phyloP scores from a whole-genome alignment of 495 filamentous ascomycete genomes.

The Penicillium coffeae region DNA sequence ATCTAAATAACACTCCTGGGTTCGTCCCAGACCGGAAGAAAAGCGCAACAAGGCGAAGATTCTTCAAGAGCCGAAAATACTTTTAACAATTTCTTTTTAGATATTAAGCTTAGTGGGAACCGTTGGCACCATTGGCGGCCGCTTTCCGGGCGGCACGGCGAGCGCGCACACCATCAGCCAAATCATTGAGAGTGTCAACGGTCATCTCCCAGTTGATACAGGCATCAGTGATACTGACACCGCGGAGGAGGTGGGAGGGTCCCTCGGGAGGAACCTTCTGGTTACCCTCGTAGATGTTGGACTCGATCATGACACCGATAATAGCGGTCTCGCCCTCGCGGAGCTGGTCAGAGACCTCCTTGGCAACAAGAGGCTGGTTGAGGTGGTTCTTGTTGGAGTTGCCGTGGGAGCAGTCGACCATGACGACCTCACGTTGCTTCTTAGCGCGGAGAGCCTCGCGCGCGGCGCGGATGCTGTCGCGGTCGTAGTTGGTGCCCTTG shows the following conservation, averaged over 20 bases:
- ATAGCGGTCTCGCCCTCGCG: constrained; percentile 83
- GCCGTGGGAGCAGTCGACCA: constrained; percentile 97
- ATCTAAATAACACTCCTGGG: constrained; percentile 18
- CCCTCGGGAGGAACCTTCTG: constrained; percentile 91
- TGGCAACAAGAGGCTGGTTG: constrained; percentile 92
- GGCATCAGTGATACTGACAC: constrained; percentile 95
- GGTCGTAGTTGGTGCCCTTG: constrained; percentile 93
- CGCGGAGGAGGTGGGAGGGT: constrained; percentile 73
- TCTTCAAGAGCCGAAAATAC: background rate
- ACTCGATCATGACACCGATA: constrained; percentile 97
- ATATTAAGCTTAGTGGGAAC: constrained; percentile 20
- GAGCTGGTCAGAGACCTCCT: constrained; percentile 77
- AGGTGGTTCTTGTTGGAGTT: constrained; percentile 62
- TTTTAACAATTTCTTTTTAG: constrained; percentile 1
- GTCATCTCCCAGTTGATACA: constrained; percentile 95
- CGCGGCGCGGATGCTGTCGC: constrained; percentile 69
- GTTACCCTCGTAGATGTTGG: constrained; percentile 91
- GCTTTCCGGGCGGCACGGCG: constrained; percentile 50
- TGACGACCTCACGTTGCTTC: constrained; percentile 81
- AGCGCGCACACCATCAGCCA: constrained; percentile 79
- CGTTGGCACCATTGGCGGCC: constrained; percentile 32
- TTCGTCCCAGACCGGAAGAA: constrained; percentile 4
- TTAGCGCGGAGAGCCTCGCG: constrained; percentile 82
- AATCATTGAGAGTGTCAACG: constrained; percentile 75
- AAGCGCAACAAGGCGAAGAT: background rate